These are phyloP conservation scores for Ocimum tenuiflorum DNA, from an alignment of 257 asterid genomes.

Conservation along the genomic window DNA sequence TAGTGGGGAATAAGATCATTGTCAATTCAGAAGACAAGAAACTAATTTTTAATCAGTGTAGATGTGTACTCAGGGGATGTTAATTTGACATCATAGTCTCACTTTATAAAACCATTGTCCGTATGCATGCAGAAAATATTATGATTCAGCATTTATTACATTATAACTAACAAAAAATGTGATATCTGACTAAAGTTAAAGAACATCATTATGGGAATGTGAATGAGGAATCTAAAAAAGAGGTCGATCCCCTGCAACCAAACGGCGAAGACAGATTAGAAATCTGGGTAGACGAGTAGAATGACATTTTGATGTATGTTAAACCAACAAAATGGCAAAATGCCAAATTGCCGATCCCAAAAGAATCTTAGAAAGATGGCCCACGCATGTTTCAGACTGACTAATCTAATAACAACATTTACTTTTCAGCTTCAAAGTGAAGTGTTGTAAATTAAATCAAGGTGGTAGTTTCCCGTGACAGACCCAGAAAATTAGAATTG, in stretches of 20 bases:
- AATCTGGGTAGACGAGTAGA: neutral
- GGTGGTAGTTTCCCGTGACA: too few species aligned
- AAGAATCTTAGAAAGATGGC: neutral
- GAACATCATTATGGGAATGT: neutral
- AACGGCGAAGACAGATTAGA: neutral
- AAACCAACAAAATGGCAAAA: neutral
- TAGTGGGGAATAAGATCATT: neutral
- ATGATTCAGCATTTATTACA: neutral
- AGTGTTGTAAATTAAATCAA: too few species aligned
- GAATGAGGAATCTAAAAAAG: neutral
- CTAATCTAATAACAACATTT: neutral
- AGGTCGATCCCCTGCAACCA: neutral
- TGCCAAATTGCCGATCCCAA: neutral
- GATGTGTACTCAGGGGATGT: neutral
- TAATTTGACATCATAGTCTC: neutral
- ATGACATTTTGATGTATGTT: neutral
- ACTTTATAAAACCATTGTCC: neutral
- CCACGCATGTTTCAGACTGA: neutral
- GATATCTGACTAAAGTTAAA: neutral
- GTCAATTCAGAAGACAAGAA: neutral
- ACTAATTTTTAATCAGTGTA: neutral
- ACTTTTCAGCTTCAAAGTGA: neutral
- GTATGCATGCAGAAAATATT: neutral
- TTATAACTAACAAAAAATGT: neutral
- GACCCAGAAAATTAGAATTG: too few species aligned